phyloP scores from a whole-genome alignment of 805 yeast species.

The Hanseniaspora lachancei region DNA sequence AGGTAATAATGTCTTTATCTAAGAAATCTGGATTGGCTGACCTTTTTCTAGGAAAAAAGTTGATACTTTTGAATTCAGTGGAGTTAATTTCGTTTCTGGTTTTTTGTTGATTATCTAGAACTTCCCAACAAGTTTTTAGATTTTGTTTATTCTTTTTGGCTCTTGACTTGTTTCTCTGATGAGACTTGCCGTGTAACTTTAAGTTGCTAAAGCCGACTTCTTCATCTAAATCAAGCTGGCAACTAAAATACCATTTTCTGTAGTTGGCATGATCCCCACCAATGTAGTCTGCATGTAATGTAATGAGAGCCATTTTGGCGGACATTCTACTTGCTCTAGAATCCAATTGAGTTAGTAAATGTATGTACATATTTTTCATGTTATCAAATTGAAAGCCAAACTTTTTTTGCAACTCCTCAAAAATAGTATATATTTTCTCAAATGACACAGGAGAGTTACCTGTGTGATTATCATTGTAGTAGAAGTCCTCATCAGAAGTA shows the following conservation, averaged over 20 bases:
- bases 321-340: constrained; percentile 74
- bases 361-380: constrained; percentile 67
- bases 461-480: background rate
- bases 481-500: background rate
- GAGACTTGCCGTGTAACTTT: constrained; percentile 38
- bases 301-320: constrained; percentile 54
- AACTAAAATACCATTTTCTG: constrained; percentile 84
- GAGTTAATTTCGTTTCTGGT: constrained; percentile 35
- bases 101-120: constrained; percentile 36
- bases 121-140: constrained; percentile 26
- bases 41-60: constrained; percentile 7
- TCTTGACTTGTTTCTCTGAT: constrained; percentile 29
- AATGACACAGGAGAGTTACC: constrained; percentile 60
- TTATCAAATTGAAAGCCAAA: constrained; percentile 83
- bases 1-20: background rate
- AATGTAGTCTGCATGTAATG: constrained; percentile 79
- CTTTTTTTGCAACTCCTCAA: constrained; percentile 41
- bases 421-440: constrained; percentile 47
- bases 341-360: constrained; percentile 65
- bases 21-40: constrained; percentile 36
- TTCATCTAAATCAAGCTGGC: constrained; percentile 65
- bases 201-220: constrained; percentile 45
- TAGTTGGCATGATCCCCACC: constrained; percentile 84
- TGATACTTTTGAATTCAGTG: constrained; percentile 31
- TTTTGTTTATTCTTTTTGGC: constrained; percentile 32